Percentiles rank a stretch among this genome's conserved stretches.
These are phyloP conservation scores for Celoporthe dispersa DNA, from an alignment of 2,329 filamentous ascomycete genomes.

Conservation along the genomic window DNA sequence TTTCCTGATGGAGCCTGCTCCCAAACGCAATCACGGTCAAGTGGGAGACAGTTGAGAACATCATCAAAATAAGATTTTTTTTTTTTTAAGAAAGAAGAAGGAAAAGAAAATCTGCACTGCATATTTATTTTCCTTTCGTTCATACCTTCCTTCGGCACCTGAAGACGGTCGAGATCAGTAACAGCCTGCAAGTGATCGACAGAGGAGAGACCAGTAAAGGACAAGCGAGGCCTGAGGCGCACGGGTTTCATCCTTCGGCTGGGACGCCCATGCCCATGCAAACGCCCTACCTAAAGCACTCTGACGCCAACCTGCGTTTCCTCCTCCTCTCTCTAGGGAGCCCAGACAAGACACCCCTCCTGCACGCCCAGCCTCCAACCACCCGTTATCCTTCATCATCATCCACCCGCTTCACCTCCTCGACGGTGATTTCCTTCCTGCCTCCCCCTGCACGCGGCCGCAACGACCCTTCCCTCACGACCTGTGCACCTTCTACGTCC, in stretches of 20 bases:
- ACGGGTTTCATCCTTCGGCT: constrained; percentile 3
- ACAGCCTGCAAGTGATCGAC: background rate
- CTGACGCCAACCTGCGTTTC: background rate
- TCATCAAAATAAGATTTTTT: too few relatives aligned
- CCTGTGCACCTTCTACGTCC: constrained; percentile 5
- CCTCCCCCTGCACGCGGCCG: background rate
- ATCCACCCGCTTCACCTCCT: background rate
- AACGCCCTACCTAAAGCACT: background rate
- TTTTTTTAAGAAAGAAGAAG: background rate
- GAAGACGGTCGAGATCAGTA: too few relatives aligned
- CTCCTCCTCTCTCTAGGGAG: background rate
- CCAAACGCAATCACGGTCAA: background rate
- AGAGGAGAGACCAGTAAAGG: background rate
- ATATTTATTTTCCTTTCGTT: too few relatives aligned
- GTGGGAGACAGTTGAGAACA: background rate
- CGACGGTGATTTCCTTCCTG: background rate
- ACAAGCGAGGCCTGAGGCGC: constrained; percentile 1
- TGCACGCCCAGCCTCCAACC: background rate
- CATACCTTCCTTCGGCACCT: background rate
- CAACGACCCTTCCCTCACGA: background rate
- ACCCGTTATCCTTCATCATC: background rate
- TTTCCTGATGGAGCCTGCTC: background rate
- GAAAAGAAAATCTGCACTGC: background rate
- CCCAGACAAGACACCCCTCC: background rate
- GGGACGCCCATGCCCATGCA: constrained; percentile 5